Evolutionary conservation across 805 yeast genomes (phyloP), one percentile per base, ranked within the genome.

Genomic region (Candida taoyuanica): DNA sequence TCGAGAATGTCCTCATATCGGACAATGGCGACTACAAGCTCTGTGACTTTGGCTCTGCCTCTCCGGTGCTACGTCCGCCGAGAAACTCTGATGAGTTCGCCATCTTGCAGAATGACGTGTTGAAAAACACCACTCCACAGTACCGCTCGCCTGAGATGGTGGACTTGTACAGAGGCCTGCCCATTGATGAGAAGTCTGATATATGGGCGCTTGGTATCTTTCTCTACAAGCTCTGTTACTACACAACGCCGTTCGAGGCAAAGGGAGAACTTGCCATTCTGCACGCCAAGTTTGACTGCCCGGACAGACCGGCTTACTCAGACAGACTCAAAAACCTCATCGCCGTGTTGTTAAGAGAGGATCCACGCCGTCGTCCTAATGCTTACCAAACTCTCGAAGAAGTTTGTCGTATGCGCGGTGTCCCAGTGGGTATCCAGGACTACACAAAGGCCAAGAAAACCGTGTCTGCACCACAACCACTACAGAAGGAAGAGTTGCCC

Each of bases 101-200:
- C 33, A 59, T 65, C 21, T 63, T 84, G 20, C 81, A 76, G 48
- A 76, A 78, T 42, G 93, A 85, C 57, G 72, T 85, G 29, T 62
- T 83, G 71, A 80, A 75, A 40, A 84, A 84, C 59, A 85, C 95
- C 1, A 85, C 95, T 0, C 89, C 94, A 0, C 95, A 85, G 55
- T 85, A 85, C 56, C 67, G 94, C 47, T 69, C 88, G 4, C 95
- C 95, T 4, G 95, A 85, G 59, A 85, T 85, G 93, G 65, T 85
- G 21, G 91, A 85, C 53, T 64, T 85, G 24, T 70, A 75, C 35
- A 70, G 75, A 41, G 78, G 85, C 4, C 71, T 73, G 40, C 82
- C 91, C 11, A 78, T 85, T 35, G 85, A 84, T 59, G 93, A 85
- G 55, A 85, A 85, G 58, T 76, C 86, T 36, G 95, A 85, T 57